Base-by-base conservation (phyloP, 495 filamentous ascomycete genomes). In the Amniculicola lignicola region DNA sequence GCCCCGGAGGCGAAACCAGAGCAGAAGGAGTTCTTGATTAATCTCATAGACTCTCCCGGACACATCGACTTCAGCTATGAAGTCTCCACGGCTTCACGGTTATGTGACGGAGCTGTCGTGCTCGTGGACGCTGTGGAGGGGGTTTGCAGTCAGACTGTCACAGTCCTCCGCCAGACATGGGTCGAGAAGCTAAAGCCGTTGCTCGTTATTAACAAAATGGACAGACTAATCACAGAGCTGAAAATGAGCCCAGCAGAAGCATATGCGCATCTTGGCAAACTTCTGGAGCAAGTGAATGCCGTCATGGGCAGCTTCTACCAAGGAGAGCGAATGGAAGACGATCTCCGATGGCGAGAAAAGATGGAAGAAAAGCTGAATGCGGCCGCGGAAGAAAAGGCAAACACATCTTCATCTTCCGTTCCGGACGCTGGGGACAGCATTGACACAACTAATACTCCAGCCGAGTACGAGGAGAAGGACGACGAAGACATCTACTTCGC, bases 51-150 rank as follows among this genome's bases (percentile, higher is more conserved):
- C 70, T 97, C 94, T 0, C 93, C 93, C 0, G 93, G 93, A 7
- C 93, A 99, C 68, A 95, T 99, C 40, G 93, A 99, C 69, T 99
- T 99, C 72, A 96, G 91, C 76, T 94, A 89, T 52, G 93, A 99
- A 69, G 93, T 99, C 2, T 96, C 91, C 1, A 97, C 91, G 0
- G 93, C 93, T 1, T 96, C 92, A 0, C 82, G 93, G 37, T 76
- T 99, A 11, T 97, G 92, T 57, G 93, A 99, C 73, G 93, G 94
- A 23, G 93, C 92, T 1, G 79, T 96, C 7, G 88, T 99, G 10
- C 76, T 99, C 16, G 90, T 99, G n/a, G 93, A 99, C 72, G 93
- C 93, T 2, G 93, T 97, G 1, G 93, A 99, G 67, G 93, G 93
- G 29, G 93, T 99, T 14, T 97, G 93, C 74, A 95, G 90, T 68